Conservation (phyloP, 2,329 filamentous ascomycete genomes). For the Lachnellula subtilissima region DNA sequence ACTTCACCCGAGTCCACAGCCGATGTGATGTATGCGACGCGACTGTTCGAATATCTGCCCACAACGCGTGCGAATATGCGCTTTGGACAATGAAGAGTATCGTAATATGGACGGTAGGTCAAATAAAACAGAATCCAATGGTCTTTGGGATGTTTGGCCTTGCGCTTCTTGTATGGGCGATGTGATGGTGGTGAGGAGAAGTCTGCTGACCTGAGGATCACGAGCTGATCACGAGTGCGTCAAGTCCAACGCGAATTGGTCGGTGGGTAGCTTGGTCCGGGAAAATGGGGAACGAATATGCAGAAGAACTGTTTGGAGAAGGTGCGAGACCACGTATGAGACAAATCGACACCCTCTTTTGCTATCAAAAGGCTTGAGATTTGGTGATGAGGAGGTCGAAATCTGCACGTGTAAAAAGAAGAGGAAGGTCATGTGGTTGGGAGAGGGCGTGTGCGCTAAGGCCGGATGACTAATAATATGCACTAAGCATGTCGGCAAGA, state of each 20-base stretch:
- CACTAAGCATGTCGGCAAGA: too few species aligned
- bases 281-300: not conserved
- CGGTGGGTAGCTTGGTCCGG: not conserved
- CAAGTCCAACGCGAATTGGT: constrained; percentile 8
- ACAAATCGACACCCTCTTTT: constrained; percentile 18
- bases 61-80: constrained; percentile 11
- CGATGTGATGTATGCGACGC: constrained; percentile 15
- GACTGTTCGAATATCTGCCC: constrained; percentile 8
- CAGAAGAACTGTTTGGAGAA: constrained; percentile 2
- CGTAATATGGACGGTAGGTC: constrained; percentile 2
- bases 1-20: not conserved
- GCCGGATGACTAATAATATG: not conserved
- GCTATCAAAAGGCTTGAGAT: constrained; percentile 1
- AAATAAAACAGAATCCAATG: constrained; percentile 1
- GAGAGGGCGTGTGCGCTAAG: not conserved
- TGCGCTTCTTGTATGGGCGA: constrained; percentile 14
- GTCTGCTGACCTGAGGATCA: constrained; percentile 23
- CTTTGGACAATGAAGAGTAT: not conserved
- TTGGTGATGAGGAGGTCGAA: constrained; percentile 2
- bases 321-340: constrained; percentile 5
- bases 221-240: constrained; percentile 22
- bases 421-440: constrained; percentile 3
- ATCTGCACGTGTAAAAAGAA: constrained; percentile 5
- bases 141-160: constrained; percentile 7
- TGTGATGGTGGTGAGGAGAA: constrained; percentile 5